Evolutionary conservation across 441 rosid species (phyloP), one percentile per base, ranked within the genome.

Genomic region (Gossypium davidsonii): DNA sequence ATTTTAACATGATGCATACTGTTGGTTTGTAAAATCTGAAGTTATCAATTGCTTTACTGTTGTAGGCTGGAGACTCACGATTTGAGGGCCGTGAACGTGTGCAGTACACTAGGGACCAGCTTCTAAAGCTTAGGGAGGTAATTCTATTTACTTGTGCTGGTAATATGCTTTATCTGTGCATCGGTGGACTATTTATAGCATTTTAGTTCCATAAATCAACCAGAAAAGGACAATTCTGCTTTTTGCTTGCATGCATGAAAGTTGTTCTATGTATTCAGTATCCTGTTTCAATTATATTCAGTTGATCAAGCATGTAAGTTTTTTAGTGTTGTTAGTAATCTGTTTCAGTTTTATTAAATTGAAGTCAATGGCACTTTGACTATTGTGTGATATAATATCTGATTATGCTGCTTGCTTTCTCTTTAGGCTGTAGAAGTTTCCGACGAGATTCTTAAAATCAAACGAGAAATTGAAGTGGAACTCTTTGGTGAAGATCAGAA

Each of bases 401-500:
- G 34, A 70, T 23, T 53, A 17, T 78, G 61, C 44, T 37, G 44
- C 46, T 28, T 70, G 18, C 51, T 49, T 78, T 76, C 52, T 67
- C 49, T 18, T 21, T 73, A 95, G 99, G 84, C 68, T 72, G 74
- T 67, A 74, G 88, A 88, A 76, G 71, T 88, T 76, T 73, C 83
- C 52, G 97, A 95, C 52, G 93, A 88, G 64, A 88, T 95, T 77
- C 72, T 90, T 74, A 91, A 87, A 81, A 79, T 89, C 73, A 85
- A 89, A 78, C 80, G 78, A 70, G 97, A 95, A 76, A 74, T 88
- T 72, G 94, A 87, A 17, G 74, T 79, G 69, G 98, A 93, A 79
- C 78, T 93, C 55, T 88, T 87, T 78, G 94, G 96, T 17, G 97
- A 85, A 82, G 97, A 86, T 56, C 86, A 89, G 77, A 90, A 67